Evolutionary conservation across 371 early-diverging fungal species (phyloP).

Genomic region (Haplosporangium sp.): DNA sequence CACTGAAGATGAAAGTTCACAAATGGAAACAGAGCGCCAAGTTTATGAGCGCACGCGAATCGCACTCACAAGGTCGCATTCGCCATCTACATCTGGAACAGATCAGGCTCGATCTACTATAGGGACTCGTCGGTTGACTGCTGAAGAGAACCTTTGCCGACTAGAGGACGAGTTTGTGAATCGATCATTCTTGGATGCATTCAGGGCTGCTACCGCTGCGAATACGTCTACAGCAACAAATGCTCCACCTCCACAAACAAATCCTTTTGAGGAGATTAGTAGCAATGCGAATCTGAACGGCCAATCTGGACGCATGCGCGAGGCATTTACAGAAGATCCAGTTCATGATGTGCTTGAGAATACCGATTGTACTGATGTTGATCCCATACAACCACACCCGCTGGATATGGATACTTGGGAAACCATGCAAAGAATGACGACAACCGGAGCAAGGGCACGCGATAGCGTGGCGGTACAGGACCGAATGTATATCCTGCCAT

Average conservation of each 20-base stretch:
- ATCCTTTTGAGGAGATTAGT: no score
- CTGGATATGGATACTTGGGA: neutral
- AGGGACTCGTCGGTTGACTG: neutral
- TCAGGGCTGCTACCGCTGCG: slow-evolving; percentile 2
- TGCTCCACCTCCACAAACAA: no score
- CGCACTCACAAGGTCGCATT: neutral
- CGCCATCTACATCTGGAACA: neutral
- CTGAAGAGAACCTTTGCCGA: slow-evolving; percentile 1
- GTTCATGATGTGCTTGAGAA: neutral
- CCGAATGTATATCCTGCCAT: neutral
- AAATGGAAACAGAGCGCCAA: neutral
- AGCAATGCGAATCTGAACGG: no score
- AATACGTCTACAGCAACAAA: neutral
- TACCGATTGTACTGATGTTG: neutral
- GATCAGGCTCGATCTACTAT: neutral
- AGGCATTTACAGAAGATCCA: neutral
- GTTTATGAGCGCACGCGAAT: neutral
- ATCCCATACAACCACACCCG: neutral
- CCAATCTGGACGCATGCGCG: neutral
- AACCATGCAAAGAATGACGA: slow-evolving; percentile 15
- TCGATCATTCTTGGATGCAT: slow-evolving; percentile 16
- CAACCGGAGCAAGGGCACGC: slow-evolving; percentile 10
- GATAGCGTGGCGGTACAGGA: neutral
- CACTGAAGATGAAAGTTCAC: no score
- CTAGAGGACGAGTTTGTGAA: slow-evolving; percentile 20